A percentile compares a stretch with the other conserved stretches of the same genome.
Conservation (phyloP, 2,329 filamentous ascomycete species). For the Penicillium oxalicum region DNA sequence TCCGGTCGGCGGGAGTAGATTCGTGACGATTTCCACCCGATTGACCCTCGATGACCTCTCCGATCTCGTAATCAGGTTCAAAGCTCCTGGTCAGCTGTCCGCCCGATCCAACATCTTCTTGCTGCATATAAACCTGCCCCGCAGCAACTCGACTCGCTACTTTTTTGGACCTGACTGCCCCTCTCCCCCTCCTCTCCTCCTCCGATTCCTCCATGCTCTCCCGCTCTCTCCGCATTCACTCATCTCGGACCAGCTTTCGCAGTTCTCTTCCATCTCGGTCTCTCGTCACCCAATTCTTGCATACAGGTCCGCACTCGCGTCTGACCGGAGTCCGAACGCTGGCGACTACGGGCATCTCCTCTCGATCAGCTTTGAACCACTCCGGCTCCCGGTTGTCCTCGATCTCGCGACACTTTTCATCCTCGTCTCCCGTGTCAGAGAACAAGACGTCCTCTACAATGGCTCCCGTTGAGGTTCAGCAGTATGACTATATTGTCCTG, state of each 20-base stretch:
- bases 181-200: not conserved
- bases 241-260: constrained; percentile 19
- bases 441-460: constrained; percentile 30
- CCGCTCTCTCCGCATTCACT: constrained; percentile 16
- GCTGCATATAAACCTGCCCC: too few species aligned
- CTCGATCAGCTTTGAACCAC: constrained; percentile 10
- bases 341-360: constrained; percentile 19
- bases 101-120: too few species aligned
- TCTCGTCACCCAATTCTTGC: constrained; percentile 5
- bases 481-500: constrained; percentile 52
- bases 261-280: constrained; percentile 14
- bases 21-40: not conserved
- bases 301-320: constrained; percentile 7
- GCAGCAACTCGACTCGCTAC: too few species aligned
- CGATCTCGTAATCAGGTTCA: too few species aligned
- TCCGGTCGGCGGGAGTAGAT: not conserved
- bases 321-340: constrained; percentile 20
- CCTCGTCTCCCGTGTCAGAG: constrained; percentile 18
- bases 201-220: constrained; percentile 17
- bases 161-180: too few species aligned
- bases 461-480: constrained; percentile 42
- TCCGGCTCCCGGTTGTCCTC: constrained; percentile 32
- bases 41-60: too few species aligned
- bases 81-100: too few species aligned
- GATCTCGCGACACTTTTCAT: constrained; percentile 39